These are phyloP conservation scores for Hsuehochloa calcarea DNA, from an alignment of 176 grass and related monocot species.

Conservation along the genomic window DNA sequence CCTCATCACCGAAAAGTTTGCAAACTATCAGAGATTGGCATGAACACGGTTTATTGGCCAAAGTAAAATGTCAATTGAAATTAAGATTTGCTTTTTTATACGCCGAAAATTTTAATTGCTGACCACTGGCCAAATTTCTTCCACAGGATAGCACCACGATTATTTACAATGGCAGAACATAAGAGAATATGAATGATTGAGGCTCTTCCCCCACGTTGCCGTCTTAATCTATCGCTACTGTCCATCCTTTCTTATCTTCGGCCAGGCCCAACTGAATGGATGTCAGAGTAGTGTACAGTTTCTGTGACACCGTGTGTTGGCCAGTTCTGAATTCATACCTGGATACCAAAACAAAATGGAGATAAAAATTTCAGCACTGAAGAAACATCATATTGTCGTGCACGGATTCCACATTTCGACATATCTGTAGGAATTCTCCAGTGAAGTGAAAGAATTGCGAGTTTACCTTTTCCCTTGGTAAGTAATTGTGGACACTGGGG, in stretches of 20 bases:
- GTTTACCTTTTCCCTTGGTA: slow-evolving; percentile 61
- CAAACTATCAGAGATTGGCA: background rate
- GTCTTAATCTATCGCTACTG: slow-evolving; percentile 46
- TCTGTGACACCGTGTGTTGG: slow-evolving; percentile 44
- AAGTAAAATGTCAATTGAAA: background rate
- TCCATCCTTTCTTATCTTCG: slow-evolving; percentile 80
- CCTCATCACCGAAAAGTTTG: background rate
- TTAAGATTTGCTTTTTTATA: background rate
- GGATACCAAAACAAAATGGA: slow-evolving; percentile 3
- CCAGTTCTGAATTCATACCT: slow-evolving; percentile 73
- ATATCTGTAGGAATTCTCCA: background rate
- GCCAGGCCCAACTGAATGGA: slow-evolving; percentile 74
- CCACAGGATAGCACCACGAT: background rate
- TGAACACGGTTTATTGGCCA: background rate
- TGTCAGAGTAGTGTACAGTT: slow-evolving; percentile 65
- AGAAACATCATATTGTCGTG: background rate
- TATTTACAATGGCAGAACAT: background rate
- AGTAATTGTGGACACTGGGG: slow-evolving; percentile 61
- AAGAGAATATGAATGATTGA: background rate
- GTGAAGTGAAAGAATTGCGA: background rate
- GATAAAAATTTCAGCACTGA: background rate
- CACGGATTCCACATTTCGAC: background rate
- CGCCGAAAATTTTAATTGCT: background rate
- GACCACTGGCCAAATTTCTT: background rate
- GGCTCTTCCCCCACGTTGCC: background rate